A percentile compares a stretch with the other conserved stretches of the same genome.
Conservation (phyloP, 2,329 filamentous ascomycete genomes). For the Teratosphaeria epicoccoides region DNA sequence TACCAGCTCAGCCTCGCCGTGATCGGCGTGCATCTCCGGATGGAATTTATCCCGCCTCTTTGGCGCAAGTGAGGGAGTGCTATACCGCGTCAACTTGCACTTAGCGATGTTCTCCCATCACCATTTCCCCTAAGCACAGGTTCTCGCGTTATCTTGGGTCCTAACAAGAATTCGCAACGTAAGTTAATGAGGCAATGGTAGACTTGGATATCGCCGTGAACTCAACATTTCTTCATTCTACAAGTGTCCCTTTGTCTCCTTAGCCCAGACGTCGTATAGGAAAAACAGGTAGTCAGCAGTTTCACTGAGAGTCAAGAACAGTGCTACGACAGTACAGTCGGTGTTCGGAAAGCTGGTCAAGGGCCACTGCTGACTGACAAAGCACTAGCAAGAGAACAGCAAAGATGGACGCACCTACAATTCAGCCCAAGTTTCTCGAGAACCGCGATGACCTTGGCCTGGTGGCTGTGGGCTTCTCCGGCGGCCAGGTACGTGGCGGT, state of each 20-base stretch:
- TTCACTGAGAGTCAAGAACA: no score
- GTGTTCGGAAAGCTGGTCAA: background rate
- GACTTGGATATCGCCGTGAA: background rate
- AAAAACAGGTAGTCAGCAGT: background rate
- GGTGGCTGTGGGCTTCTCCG: conserved; percentile 91
- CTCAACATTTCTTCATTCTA: background rate
- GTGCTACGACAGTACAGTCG: background rate
- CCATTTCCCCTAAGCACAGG: conserved; percentile 4
- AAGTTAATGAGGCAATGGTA: background rate
- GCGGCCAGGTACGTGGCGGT: conserved; percentile 62
- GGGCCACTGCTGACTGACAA: background rate
- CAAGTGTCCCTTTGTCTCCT: background rate
- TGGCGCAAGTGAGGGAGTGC: background rate
- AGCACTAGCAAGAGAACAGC: conserved; percentile 30
- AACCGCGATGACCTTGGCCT: conserved; percentile 73
- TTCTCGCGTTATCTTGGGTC: conserved; percentile 1
- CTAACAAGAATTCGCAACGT: background rate
- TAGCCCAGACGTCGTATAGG: background rate
- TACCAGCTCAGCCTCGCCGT: background rate
- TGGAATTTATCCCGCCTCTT: background rate
- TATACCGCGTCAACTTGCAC: conserved; percentile 1
- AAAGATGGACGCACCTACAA: conserved; percentile 41
- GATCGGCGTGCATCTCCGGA: background rate
- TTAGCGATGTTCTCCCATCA: background rate
- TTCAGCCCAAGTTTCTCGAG: conserved; percentile 65